Evolutionary conservation across 1,284 basidiomycete species (phyloP).

Genomic region (Inonotus hispidus): DNA sequence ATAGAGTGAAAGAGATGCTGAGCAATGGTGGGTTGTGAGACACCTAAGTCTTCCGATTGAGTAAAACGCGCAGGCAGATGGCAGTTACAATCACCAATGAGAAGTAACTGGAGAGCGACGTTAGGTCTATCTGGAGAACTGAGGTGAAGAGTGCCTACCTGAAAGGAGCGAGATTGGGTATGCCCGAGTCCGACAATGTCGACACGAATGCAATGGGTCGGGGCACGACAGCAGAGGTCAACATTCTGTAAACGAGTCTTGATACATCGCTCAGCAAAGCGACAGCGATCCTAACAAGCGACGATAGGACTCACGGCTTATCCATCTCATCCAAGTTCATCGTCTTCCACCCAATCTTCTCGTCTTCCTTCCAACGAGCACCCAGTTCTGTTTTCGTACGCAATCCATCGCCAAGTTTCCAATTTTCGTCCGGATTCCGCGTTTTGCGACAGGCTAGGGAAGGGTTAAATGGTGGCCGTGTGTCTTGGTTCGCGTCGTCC

Average conservation of each 20-base stretch:
- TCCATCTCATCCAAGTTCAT: constrained; percentile 38
- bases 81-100: constrained; percentile 38
- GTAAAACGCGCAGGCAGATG: constrained; percentile 7
- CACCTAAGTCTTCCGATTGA: constrained; percentile 30
- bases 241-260: constrained; percentile 48
- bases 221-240: constrained; percentile 66
- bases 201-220: constrained; percentile 75
- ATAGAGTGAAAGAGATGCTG: constrained; percentile 52
- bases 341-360: constrained; percentile 36
- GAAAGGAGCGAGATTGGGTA: constrained; percentile 64
- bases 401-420: constrained; percentile 49
- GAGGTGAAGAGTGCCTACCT: constrained; percentile 33
- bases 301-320: constrained; percentile 26
- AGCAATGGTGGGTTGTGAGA: constrained; percentile 62
- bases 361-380: constrained; percentile 30
- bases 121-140: not conserved
- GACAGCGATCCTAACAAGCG: not conserved
- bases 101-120: constrained; percentile 43
- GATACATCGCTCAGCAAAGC: constrained; percentile 20
- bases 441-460: constrained; percentile 36
- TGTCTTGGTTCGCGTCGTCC: not conserved
- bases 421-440: constrained; percentile 44
- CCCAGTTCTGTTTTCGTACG: constrained; percentile 28
- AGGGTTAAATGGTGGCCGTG: constrained; percentile 31
- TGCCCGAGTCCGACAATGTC: constrained; percentile 48